phyloP scores from a whole-genome alignment of 106 monocot species.

The Amphibolis antarctica region DNA sequence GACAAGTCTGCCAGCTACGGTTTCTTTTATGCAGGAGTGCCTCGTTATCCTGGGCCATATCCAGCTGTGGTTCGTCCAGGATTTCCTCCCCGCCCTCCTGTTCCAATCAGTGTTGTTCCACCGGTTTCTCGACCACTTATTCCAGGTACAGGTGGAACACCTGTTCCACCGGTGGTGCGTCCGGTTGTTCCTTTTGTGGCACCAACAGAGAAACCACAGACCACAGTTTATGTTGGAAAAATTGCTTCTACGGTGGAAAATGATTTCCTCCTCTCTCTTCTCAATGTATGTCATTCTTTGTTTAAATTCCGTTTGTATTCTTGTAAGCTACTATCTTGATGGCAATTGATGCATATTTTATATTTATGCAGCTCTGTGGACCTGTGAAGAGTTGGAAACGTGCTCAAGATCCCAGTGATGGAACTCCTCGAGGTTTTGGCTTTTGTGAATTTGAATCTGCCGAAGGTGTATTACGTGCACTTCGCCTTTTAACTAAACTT shows the following conservation, averaged over 20 bases:
- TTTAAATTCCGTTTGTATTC: neutral
- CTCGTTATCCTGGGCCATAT: constrained; percentile 64
- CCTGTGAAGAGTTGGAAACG: constrained; percentile 99
- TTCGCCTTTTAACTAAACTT: constrained; percentile 71
- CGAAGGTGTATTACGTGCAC: constrained; percentile 83
- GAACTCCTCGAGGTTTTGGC: constrained; percentile 73
- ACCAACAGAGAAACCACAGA: constrained; percentile 85
- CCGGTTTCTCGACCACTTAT: constrained; percentile 47
- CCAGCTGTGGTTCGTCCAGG: constrained; percentile 50
- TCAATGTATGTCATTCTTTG: constrained; percentile 36
- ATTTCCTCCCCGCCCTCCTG: constrained; percentile 54
- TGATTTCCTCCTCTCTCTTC: constrained; percentile 75
- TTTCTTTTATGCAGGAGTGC: constrained; percentile 62
- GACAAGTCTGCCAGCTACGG: constrained; percentile 53
- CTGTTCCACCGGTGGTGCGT: constrained; percentile 39
- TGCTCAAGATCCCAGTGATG: constrained; percentile 82
- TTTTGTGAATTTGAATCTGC: constrained; percentile 99
- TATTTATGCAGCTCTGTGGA: constrained; percentile 63
- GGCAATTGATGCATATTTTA: neutral
- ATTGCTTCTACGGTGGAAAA: constrained; percentile 82
- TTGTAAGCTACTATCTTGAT: too few species aligned
- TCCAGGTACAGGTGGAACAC: constrained; percentile 40
- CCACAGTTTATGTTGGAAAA: constrained; percentile 96
- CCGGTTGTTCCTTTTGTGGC: constrained; percentile 60
- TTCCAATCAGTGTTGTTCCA: constrained; percentile 43